Percentiles rank a stretch among this genome's conserved stretches.
Conservation (phyloP, 768 basidiomycete genomes). For the Russula sp. region DNA sequence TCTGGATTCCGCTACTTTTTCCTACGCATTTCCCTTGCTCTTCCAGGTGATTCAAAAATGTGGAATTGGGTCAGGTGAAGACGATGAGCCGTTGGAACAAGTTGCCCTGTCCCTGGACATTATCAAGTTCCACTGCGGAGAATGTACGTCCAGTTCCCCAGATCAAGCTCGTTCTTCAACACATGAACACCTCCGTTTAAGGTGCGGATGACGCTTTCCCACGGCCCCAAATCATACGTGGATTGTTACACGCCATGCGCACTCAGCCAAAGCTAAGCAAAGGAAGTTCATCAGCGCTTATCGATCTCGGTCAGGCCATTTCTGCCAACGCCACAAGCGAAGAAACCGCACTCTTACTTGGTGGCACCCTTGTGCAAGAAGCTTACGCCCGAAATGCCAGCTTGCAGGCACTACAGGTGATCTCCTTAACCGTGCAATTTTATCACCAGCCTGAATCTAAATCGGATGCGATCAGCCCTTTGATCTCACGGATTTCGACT, state of each 20-base stretch:
- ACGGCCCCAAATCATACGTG: constrained; percentile 61
- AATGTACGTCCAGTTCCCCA: constrained; percentile 52
- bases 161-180: background rate
- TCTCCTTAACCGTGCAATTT: background rate
- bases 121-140: constrained; percentile 65
- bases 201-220: constrained; percentile 74
- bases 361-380: constrained; percentile 79
- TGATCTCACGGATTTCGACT: constrained; percentile 91
- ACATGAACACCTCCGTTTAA: constrained; percentile 36
- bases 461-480: constrained; percentile 57
- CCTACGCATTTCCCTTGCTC: constrained; percentile 75
- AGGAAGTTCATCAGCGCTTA: constrained; percentile 74
- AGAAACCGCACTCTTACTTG: constrained; percentile 66
- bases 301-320: constrained; percentile 80
- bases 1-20: constrained; percentile 83
- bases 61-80: constrained; percentile 61
- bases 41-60: constrained; percentile 64
- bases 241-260: constrained; percentile 68
- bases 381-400: constrained; percentile 84
- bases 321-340: constrained; percentile 55
- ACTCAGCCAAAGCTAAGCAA: constrained; percentile 80
- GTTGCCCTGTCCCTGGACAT: constrained; percentile 68
- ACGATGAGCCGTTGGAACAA: constrained; percentile 79
- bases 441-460: constrained; percentile 7
- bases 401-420: constrained; percentile 85